A percentile compares a stretch with the other conserved stretches of the same genome.
These are phyloP conservation scores for Rhynchospora tenuis DNA, from an alignment of 176 grass and related monocot genomes.

Conservation along the genomic window DNA sequence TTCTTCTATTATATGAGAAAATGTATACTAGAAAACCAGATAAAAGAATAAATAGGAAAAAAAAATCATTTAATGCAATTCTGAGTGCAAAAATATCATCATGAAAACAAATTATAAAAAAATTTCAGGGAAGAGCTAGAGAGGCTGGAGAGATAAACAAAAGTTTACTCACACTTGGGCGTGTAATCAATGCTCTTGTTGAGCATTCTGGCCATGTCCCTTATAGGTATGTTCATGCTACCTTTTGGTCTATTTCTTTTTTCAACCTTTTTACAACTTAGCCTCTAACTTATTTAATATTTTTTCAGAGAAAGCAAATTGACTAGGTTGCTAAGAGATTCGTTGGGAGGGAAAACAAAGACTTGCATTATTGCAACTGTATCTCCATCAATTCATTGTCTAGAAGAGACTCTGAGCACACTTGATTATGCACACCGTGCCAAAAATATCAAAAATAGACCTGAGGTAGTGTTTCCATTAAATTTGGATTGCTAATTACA, in stretches of 20 bases:
- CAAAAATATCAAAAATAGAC: conserved; percentile 99
- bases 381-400: conserved; percentile 88
- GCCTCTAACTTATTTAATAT: conserved; percentile 1
- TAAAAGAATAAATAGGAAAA: not conserved
- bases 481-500: conserved; percentile 15
- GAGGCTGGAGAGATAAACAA: conserved; percentile 99
- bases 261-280: not conserved
- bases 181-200: conserved; percentile 98
- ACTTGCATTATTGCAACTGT: conserved; percentile 99
- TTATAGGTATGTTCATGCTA: conserved; percentile 57
- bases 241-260: not conserved
- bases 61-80: not conserved
- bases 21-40: not conserved
- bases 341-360: conserved; percentile 96
- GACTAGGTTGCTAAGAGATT: conserved; percentile 95
- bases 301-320: conserved; percentile 96
- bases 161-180: conserved; percentile 94
- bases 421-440: conserved; percentile 97
- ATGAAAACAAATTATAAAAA: conserved; percentile 21
- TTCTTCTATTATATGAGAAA: not conserved
- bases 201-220: conserved; percentile 97
- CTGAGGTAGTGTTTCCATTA: conserved; percentile 51
- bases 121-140: conserved; percentile 94
- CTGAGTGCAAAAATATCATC: not conserved
- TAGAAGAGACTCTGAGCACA: conserved; percentile 98